Base-by-base conservation (phyloP, 2,329 filamentous ascomycete genomes). In the Penicillium expansum region DNA sequence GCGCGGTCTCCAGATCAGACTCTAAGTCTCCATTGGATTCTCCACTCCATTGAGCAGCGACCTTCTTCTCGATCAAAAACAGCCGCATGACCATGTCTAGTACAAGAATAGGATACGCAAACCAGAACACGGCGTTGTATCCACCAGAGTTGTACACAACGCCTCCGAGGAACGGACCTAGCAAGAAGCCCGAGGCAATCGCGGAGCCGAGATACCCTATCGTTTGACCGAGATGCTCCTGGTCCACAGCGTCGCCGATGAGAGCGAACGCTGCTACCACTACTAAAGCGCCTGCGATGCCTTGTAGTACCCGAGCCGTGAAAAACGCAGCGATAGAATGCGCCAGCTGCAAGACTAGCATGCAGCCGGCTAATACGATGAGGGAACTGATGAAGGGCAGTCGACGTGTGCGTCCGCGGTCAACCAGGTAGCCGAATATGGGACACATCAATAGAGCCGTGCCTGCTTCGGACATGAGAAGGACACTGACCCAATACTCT, bases 21-120 rank as follows among this genome's bases (percentile, higher is more conserved):
- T 62, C 69, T 75, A 45, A 69, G 11, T 52, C 51, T 13, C 22
- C 44, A 43, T 42, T 59, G 2, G 48, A 48, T 24, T 39, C 30
- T 52, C 29, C 48, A 14, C 20, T 45, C 45, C 74, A 70, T 20
- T 69, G 63, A 13, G 61, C 60, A 4, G 84, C 83, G 1, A 79
- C 77, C 66, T 83, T 85, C 70, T 85, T 86, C 70, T 88, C 86
- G n/a, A 88, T 78, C 51, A 88, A 77, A 5, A 84, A 67, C 0
- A 85, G 63, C 13, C 86, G 80, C 78, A 87, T 81, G 22, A 83
- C 54, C 57, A 88, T 82, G 67, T 88, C 86, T 16, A 87, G 58
- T 0, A 66, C 77, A 1, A 88, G 67, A 9, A 88, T 69, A 0
- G 74, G 80, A 47, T 84, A 77, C 0, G 79, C 81, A 24, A 87